Base-by-base conservation (phyloP, 345 rosid genomes). In the Salix dunnii region DNA sequence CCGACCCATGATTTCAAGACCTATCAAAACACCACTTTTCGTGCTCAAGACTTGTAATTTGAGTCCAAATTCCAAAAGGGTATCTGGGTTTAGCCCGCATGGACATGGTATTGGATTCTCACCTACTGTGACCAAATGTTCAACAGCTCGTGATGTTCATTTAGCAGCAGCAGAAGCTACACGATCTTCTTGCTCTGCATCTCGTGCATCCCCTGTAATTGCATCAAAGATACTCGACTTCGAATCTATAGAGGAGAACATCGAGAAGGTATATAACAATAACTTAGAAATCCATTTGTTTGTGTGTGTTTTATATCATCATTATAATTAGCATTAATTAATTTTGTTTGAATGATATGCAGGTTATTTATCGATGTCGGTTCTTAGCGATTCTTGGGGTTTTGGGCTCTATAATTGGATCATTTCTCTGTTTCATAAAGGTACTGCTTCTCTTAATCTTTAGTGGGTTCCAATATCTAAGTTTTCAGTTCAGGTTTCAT, bases 381-480 rank as follows among this genome's bases (percentile, higher is more conserved):
- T 94, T 91, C 86, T 73, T 94, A 90, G 80, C 92, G 66, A 71
- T 91, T 74, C 92, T 92, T 40, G 97, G 89, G 71, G 94, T 92
- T 53, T 76, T 86, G 55, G 97, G 98, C 3, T 92, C 97, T 73
- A 73, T 94, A 78, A 53, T 88, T 0, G 98, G 98, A 40, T 91
- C 97, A 35, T 66, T 94, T 62, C 78, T 90, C 23, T 92, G 97
- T 81, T 94, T 94, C 84, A 80, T 92, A 80, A 91, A 91, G 96
- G 97, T 91, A 73, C 42, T 43, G 7, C 14, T 71, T 33, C 23
- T 28, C 23, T 31, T 35, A 55, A 21, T 27, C 23, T 14, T 11
- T 43, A 25, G 38, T 7, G 20, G 23, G 69, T 18, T 66, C 18
- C 7, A 16, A 30, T 16, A 33, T 30, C 49, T 46, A 46, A 46